phyloP scores from a whole-genome alignment of 2,329 filamentous ascomycete genomes.

The Trichoderma koningiopsis region DNA sequence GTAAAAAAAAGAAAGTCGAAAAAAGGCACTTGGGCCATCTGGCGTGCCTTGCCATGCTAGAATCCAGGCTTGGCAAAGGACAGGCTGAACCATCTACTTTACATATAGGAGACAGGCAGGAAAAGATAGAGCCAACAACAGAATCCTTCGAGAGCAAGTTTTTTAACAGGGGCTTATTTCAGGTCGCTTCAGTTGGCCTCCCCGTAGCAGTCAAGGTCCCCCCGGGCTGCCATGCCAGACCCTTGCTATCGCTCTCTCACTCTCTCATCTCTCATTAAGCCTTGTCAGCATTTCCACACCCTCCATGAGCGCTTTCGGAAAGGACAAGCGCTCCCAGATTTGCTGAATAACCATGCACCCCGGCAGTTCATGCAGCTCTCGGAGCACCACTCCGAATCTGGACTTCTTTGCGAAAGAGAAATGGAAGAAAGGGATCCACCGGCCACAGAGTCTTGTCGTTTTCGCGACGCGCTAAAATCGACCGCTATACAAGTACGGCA shows the following conservation, averaged over 20 bases:
- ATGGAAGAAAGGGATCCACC: background rate
- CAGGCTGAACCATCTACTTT: background rate
- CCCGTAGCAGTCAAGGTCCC: background rate
- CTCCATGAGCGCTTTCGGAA: background rate
- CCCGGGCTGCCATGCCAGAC: background rate
- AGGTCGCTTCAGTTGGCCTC: slow-evolving; percentile 7
- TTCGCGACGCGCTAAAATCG: slow-evolving; percentile 1
- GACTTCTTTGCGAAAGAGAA: slow-evolving; percentile 4
- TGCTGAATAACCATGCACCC: background rate
- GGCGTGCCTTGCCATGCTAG: background rate
- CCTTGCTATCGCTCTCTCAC: background rate
- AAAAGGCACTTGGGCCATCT: background rate
- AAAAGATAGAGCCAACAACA: background rate
- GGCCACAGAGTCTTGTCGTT: background rate
- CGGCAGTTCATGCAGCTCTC: background rate
- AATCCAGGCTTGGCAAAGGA: background rate
- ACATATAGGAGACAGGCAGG: background rate
- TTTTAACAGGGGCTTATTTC: background rate
- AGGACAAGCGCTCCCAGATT: background rate
- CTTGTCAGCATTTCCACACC: background rate
- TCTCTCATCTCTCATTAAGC: background rate
- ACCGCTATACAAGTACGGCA: background rate
- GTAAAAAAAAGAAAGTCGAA: background rate
- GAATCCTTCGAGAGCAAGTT: background rate
- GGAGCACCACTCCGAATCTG: slow-evolving; percentile 7